phyloP scores from a whole-genome alignment of 257 asterid species.

The Nicotiana attenuata region DNA sequence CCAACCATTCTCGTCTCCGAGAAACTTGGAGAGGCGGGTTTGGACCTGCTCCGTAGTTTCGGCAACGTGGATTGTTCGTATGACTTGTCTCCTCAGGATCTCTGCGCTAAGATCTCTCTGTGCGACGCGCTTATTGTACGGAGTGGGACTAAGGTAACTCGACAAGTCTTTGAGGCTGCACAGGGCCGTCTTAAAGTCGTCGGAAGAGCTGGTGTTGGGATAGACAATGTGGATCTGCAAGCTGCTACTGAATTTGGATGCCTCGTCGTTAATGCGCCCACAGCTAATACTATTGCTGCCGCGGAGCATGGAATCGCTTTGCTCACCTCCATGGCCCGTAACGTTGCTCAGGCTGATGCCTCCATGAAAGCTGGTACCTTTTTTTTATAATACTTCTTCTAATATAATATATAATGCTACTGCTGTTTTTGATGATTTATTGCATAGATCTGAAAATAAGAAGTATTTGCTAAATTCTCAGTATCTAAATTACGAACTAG shows the following conservation, averaged over 20 bases:
- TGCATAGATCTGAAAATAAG: neutral
- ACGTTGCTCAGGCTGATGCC: constrained; percentile 91
- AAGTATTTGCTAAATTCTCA: neutral
- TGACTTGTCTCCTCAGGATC: constrained; percentile 58
- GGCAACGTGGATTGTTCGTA: constrained; percentile 64
- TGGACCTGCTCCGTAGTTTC: constrained; percentile 49
- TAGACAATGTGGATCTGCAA: constrained; percentile 93
- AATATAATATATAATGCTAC: neutral
- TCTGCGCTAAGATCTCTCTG: constrained; percentile 56
- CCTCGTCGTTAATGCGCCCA: constrained; percentile 90
- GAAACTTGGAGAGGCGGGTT: constrained; percentile 86
- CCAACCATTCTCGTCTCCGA: constrained; percentile 92
- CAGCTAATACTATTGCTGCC: constrained; percentile 92
- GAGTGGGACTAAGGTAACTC: constrained; percentile 89
- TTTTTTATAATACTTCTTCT: neutral
- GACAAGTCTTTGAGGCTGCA: constrained; percentile 84
- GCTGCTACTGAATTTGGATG: constrained; percentile 93
- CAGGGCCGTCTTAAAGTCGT: constrained; percentile 78
- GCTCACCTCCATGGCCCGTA: constrained; percentile 80
- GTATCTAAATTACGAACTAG: neutral
- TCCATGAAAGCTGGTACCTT: constrained; percentile 81
- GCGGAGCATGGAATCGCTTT: constrained; percentile 92
- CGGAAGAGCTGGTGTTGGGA: constrained; percentile 94
- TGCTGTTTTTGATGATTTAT: neutral
- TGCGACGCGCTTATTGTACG: constrained; percentile 82